These are phyloP conservation scores for Aspergillus unguis DNA, from an alignment of 2,329 filamentous ascomycete species.

Conservation along the genomic window DNA sequence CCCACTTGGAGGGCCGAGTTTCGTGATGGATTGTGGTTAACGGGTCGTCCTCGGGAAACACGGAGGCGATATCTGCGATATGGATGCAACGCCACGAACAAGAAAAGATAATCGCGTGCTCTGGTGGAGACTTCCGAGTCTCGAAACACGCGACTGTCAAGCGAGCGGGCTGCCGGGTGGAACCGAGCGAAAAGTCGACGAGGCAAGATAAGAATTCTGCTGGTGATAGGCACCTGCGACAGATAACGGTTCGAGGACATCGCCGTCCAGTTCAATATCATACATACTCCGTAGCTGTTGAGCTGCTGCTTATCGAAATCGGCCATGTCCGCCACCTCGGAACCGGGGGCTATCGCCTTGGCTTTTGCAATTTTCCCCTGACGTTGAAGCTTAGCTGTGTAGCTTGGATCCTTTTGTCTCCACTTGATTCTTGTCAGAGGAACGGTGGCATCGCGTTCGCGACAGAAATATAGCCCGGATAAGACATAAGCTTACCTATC, in stretches of 20 bases:
- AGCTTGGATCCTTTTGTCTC: too few species aligned
- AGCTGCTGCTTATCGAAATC: too few species aligned
- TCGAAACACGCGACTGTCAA: conserved; percentile 4
- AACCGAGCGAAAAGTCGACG: neutral
- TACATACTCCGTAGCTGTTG: too few species aligned
- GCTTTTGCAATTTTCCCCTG: too few species aligned
- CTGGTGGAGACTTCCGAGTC: neutral
- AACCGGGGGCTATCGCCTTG: too few species aligned
- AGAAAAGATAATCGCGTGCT: neutral
- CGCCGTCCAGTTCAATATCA: neutral
- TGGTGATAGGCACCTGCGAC: conserved; percentile 3
- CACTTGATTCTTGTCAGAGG: too few species aligned
- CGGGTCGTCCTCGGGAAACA: neutral
- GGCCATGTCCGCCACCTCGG: too few species aligned
- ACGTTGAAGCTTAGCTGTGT: too few species aligned
- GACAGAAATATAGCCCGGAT: too few species aligned
- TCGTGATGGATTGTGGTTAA: neutral
- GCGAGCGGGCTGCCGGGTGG: conserved; percentile 5
- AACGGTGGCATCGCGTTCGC: too few species aligned
- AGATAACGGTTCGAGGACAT: neutral
- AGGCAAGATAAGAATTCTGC: conserved; percentile 3
- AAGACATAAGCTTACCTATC: too few species aligned
- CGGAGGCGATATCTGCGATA: conserved; percentile 1
- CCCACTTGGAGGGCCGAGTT: neutral
- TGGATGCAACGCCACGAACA: conserved; percentile 1